Evolutionary conservation across 2,329 filamentous ascomycete genomes (phyloP).

Genomic region (Nigrograna mackinnonii): DNA sequence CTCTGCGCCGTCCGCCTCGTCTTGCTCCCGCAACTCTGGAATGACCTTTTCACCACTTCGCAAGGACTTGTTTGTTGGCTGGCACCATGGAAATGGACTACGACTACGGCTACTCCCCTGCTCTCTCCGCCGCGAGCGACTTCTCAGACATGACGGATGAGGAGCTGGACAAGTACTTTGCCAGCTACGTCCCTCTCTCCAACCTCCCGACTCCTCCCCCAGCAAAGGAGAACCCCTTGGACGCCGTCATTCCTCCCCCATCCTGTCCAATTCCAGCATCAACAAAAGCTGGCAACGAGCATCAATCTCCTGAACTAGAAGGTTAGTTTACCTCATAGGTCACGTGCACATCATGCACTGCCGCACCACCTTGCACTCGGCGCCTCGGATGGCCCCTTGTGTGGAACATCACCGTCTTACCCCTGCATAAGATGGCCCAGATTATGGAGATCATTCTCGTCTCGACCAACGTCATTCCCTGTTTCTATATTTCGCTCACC

Average conservation of each 20-base stretch:
- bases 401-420: background rate
- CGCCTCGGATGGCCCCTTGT: background rate
- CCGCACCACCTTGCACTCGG: background rate
- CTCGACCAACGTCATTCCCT: too few relatives aligned
- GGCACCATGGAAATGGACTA: background rate
- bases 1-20: background rate
- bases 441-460: too few relatives aligned
- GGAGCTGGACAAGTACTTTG: conserved; percentile 43
- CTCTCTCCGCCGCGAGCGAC: conserved; percentile 12
- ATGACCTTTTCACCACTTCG: background rate
- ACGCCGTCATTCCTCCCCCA: conserved; percentile 8
- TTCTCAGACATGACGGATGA: conserved; percentile 38
- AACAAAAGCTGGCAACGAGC: background rate
- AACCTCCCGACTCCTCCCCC: conserved; percentile 46
- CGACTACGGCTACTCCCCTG: conserved; percentile 25
- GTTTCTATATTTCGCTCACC: too few relatives aligned
- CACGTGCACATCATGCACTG: conserved; percentile 11
- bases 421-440: too few relatives aligned
- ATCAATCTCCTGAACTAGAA: conserved; percentile 24
- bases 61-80: background rate
- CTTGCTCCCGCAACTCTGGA: background rate
- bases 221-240: conserved; percentile 27
- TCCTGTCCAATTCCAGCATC: conserved; percentile 10
- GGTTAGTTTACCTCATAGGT: conserved; percentile 26
- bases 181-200: conserved; percentile 41